phyloP scores from a whole-genome alignment of 805 yeast genomes.

The Saccharomycopsis sp. region DNA sequence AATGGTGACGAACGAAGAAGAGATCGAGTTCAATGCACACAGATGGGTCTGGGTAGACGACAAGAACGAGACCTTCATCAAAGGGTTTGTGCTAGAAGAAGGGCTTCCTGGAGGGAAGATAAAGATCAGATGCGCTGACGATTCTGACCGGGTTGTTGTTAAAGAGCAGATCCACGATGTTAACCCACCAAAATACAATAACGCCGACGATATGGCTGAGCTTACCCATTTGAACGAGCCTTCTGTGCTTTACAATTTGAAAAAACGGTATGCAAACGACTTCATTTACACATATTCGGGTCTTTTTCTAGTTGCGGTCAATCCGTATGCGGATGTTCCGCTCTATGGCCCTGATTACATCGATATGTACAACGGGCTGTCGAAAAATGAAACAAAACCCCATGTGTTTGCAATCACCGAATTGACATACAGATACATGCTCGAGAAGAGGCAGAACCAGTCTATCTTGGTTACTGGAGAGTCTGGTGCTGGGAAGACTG shows the following conservation, averaged over 20 bases:
- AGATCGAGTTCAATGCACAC: constrained; percentile 32
- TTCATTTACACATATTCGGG: constrained; percentile 92
- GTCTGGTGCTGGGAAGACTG: constrained; percentile 98
- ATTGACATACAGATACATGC: constrained; percentile 70
- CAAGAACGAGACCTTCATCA: constrained; percentile 45
- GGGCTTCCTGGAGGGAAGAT: constrained; percentile 30
- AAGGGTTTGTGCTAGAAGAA: constrained; percentile 52
- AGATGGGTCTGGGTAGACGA: constrained; percentile 80
- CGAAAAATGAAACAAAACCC: constrained; percentile 50
- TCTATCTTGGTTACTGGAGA: constrained; percentile 97
- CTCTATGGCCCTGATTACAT: constrained; percentile 61
- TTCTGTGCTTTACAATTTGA: constrained; percentile 81
- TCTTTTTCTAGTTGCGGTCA: constrained; percentile 86
- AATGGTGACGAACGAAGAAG: constrained; percentile 13
- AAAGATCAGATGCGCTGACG: constrained; percentile 36
- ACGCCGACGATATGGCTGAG: constrained; percentile 92
- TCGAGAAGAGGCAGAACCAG: constrained; percentile 68
- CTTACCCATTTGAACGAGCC: constrained; percentile 92
- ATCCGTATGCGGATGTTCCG: constrained; percentile 75
- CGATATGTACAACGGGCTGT: constrained; percentile 44
- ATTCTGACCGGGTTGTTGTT: constrained; percentile 34
- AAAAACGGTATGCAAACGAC: constrained; percentile 69
- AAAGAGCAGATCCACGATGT: constrained; percentile 51
- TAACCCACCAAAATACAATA: constrained; percentile 86
- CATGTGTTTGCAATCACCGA: constrained; percentile 91